Base-by-base conservation (phyloP, 2,329 filamentous ascomycete genomes). In the Ceratocystiopsis sp. region DNA sequence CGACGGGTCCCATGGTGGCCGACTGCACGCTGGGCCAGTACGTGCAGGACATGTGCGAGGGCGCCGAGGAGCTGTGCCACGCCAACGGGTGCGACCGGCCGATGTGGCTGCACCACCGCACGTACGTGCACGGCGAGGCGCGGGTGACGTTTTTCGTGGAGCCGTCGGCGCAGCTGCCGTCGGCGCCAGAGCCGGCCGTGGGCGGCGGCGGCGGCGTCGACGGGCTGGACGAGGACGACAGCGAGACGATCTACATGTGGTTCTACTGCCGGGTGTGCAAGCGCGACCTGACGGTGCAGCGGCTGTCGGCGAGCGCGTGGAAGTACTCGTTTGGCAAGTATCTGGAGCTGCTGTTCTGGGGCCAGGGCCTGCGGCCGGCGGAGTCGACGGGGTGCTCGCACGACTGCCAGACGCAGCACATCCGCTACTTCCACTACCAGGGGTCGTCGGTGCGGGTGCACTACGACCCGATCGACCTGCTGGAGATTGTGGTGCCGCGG, bases 271-370 rank as follows among this genome's bases (percentile, higher is more conserved):
- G 93, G 53, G 70, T 84, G 29, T 98, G 93, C 59, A 80, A 84
- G 42, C 84, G 84, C 51, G 87, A 96, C 57, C 93, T 89, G 0
- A 83, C 85, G 35, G 78, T 87, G 40, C 82, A 84, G 51, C 78
- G 80, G 32, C 95, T 98, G 85, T 95, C 89, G 1, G 78, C 86
- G 45, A 86, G 78, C 53, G 93, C 87, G 0, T 98, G 86, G 83
- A 95, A 93, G 58, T 98, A 98, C 58, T 98, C 91, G 0, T 93
- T 98, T 55, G 91, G 85, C 12, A 98, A 98, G 60, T 98, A 96
- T 54, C 68, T 98, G n/a, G 91, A 98, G 60, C 67, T 98, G 16
- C 86, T 87, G 3, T 96, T 96, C 59, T 98, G 89, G 87, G 89
- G 87, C 55, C 81, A 76, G 37, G 81, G 84, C 35, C 64, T 96